A percentile compares a stretch with the other conserved stretches of the same genome.
Evolutionary conservation across 1,139 yeast species (phyloP).

Genomic region (Kazachstania sp.): DNA sequence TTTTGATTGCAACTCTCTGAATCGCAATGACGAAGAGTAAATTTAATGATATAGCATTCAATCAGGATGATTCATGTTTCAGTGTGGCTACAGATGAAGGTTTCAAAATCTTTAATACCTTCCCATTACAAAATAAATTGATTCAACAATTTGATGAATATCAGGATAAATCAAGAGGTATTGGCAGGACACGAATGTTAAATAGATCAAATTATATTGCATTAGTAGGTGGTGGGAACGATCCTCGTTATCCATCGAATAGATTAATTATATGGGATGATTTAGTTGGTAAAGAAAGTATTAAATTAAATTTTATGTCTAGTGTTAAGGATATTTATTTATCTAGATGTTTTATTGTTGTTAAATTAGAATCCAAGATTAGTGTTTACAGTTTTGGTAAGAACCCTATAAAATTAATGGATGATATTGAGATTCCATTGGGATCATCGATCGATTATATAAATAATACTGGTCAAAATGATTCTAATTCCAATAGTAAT

Average conservation of each 20-base stretch:
- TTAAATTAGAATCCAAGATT: slow-evolving; percentile 58
- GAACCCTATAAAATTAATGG: slow-evolving; percentile 62
- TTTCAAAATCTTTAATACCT: slow-evolving; percentile 77
- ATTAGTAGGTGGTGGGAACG: slow-evolving; percentile 77
- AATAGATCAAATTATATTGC: slow-evolving; percentile 87
- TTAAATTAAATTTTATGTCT: slow-evolving; percentile 63
- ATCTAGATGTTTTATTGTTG: slow-evolving; percentile 67
- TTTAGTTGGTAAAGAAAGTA: slow-evolving; percentile 64
- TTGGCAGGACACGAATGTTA: slow-evolving; percentile 72
- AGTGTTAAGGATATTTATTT: slow-evolving; percentile 67
- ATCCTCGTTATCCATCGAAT: slow-evolving; percentile 69
- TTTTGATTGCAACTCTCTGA: neutral
- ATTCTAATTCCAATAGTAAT: slow-evolving; percentile 2
- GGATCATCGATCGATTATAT: slow-evolving; percentile 23
- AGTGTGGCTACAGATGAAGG: slow-evolving; percentile 78
- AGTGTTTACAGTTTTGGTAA: slow-evolving; percentile 72
- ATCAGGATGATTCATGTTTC: slow-evolving; percentile 87
- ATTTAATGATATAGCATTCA: slow-evolving; percentile 38
- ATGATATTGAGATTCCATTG: slow-evolving; percentile 35
- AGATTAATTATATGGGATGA: slow-evolving; percentile 89
- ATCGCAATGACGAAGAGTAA: neutral
- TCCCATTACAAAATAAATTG: slow-evolving; percentile 77
- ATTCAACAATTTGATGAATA: slow-evolving; percentile 43
- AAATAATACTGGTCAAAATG: slow-evolving; percentile 3
- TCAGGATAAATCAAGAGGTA: slow-evolving; percentile 37